phyloP scores from a whole-genome alignment of 23 red algal genomes.

The Agarophyton chilense region DNA sequence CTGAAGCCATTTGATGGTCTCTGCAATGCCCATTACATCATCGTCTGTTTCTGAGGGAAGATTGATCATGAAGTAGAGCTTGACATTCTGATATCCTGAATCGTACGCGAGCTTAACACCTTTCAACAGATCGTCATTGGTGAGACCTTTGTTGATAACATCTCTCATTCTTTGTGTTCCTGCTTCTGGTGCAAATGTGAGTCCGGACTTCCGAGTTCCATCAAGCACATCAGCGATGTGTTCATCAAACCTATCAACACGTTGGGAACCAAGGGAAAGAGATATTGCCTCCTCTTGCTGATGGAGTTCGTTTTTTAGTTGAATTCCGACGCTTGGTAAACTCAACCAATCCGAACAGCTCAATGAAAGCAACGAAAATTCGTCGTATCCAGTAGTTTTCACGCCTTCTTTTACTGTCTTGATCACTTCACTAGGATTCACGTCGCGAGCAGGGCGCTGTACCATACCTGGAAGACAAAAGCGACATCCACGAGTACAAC shows the following conservation, averaged over 20 bases:
- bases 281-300: slow-evolving; percentile 51
- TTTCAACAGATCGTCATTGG: slow-evolving; percentile 59
- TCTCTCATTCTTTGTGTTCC: slow-evolving; percentile 82
- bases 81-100: slow-evolving; percentile 70
- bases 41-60: slow-evolving; percentile 84
- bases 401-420: slow-evolving; percentile 70
- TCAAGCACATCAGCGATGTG: slow-evolving; percentile 64
- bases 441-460: slow-evolving; percentile 79
- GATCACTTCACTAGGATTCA: slow-evolving; percentile 57
- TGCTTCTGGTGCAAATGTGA: slow-evolving; percentile 82
- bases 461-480: slow-evolving; percentile 86
- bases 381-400: slow-evolving; percentile 68
- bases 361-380: slow-evolving; percentile 75
- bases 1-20: slow-evolving; percentile 76
- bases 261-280: slow-evolving; percentile 69
- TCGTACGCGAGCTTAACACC: slow-evolving; percentile 75
- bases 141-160: slow-evolving; percentile 83
- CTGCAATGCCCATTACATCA: slow-evolving; percentile 77
- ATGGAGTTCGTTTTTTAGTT: slow-evolving; percentile 75
- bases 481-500: slow-evolving; percentile 81
- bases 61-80: slow-evolving; percentile 85
- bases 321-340: slow-evolving; percentile 72
- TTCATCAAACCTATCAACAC: slow-evolving; percentile 79
- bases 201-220: slow-evolving; percentile 51
- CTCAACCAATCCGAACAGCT: slow-evolving; percentile 80